phyloP scores from a whole-genome alignment of 805 yeast species.

The Suhomyces tanzawaensis region DNA sequence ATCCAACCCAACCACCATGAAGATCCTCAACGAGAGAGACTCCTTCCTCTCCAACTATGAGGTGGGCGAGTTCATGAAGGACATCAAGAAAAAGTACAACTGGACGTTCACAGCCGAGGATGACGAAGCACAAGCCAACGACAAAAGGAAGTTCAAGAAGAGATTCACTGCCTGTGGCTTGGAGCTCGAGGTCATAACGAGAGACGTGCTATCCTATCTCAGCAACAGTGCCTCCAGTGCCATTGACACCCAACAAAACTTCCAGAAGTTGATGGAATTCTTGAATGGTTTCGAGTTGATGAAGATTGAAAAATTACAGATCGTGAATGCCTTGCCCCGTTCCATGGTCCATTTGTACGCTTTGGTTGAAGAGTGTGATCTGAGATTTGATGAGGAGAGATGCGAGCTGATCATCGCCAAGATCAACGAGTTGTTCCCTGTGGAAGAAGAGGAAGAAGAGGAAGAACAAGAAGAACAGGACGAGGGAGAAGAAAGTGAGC shows the following conservation, averaged over 20 bases:
- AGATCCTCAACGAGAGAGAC: constrained; percentile 52
- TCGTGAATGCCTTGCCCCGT: constrained; percentile 76
- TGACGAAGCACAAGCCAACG: constrained; percentile 26
- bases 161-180: constrained; percentile 41
- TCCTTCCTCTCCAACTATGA: constrained; percentile 64
- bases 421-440: constrained; percentile 54
- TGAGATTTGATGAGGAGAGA: constrained; percentile 69
- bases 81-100: constrained; percentile 44
- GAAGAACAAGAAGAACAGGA: constrained; percentile 22
- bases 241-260: constrained; percentile 20
- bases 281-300: constrained; percentile 57
- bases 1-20: constrained; percentile 7
- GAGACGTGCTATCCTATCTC: constrained; percentile 46
- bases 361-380: constrained; percentile 89
- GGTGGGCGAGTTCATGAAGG: constrained; percentile 54
- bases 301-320: constrained; percentile 81
- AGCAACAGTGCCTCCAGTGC: constrained; percentile 23
- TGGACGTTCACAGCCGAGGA: constrained; percentile 43
- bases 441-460: constrained; percentile 28
- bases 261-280: constrained; percentile 41
- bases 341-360: constrained; percentile 77
- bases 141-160: constrained; percentile 25
- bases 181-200: constrained; percentile 48
- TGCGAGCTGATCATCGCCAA: constrained; percentile 58
- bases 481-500: constrained; percentile 21